Evolutionary conservation across 306 rosid species (phyloP).

Genomic region (Oemleria cerasiformis): DNA sequence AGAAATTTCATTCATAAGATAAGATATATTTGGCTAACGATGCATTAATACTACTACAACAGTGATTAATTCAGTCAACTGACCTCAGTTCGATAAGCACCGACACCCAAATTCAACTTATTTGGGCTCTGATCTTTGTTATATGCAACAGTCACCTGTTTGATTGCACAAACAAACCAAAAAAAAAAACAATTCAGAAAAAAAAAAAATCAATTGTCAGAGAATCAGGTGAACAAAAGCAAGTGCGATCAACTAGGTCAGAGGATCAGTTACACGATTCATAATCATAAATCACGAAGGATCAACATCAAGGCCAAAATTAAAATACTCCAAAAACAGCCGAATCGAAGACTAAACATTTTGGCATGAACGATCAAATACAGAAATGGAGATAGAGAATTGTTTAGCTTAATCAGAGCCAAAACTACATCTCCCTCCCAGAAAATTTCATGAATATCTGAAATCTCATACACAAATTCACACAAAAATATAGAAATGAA

Average conservation of each 20-base stretch:
- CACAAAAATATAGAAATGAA: not conserved
- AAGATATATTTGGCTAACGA: not conserved
- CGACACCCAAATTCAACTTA: constrained; percentile 94
- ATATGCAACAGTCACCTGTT: constrained; percentile 86
- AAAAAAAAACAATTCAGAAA: not conserved
- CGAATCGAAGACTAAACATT: not conserved
- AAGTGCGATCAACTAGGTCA: not conserved
- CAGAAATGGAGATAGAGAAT: not conserved
- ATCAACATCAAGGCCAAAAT: not conserved
- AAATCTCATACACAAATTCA: not conserved
- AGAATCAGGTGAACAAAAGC: not conserved
- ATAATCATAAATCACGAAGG: not conserved
- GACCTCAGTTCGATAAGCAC: constrained; percentile 98
- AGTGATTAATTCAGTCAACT: constrained; percentile 13
- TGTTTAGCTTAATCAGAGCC: not conserved
- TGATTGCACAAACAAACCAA: not conserved
- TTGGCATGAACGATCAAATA: not conserved
- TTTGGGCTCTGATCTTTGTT: constrained; percentile 88
- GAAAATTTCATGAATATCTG: not conserved
- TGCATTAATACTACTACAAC: not conserved
- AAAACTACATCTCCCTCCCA: not conserved
- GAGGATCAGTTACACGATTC: not conserved
- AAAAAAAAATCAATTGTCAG: not conserved
- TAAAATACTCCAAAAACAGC: not conserved
- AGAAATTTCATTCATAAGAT: not conserved